Evolutionary conservation across 306 rosid species (phyloP).

Genomic region (Quercus aquifolioides): DNA sequence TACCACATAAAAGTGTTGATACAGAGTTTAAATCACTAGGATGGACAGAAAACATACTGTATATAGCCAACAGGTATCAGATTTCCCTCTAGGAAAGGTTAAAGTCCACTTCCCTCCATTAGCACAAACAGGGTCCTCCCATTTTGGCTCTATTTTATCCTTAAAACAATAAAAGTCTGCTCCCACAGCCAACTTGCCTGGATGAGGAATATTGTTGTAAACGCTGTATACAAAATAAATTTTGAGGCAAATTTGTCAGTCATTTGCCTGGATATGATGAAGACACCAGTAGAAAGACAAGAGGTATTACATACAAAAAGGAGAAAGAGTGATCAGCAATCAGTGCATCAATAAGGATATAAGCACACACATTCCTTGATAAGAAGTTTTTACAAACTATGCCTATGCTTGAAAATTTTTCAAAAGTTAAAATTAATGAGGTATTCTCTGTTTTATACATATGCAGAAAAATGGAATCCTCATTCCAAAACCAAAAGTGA

Average conservation of each 20-base stretch:
- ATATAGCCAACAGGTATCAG: conserved; percentile 83
- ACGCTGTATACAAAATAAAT: conserved; percentile 40
- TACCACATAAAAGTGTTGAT: not conserved
- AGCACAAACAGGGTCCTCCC: conserved; percentile 96
- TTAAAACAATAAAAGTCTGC: conserved; percentile 86
- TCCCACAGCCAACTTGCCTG: conserved; percentile 56
- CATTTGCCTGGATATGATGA: not conserved
- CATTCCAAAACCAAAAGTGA: not conserved
- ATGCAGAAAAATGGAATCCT: not conserved
- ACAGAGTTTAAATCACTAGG: not conserved
- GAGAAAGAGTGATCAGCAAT: not conserved
- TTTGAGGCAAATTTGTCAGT: not conserved
- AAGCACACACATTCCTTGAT: not conserved
- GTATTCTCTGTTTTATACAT: not conserved
- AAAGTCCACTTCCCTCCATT: conserved; percentile 91
- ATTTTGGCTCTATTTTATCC: conserved; percentile 75
- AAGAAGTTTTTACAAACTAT: not conserved
- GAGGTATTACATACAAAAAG: not conserved
- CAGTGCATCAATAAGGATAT: not conserved
- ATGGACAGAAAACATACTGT: conserved; percentile 50
- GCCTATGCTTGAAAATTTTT: not conserved
- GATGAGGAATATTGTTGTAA: conserved; percentile 80
- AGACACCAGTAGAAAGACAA: not conserved
- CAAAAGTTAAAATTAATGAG: not conserved
- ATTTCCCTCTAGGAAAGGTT: conserved; percentile 36